phyloP scores from a whole-genome alignment of 164 flowering plant genomes.

The Hamamelis virginiana region DNA sequence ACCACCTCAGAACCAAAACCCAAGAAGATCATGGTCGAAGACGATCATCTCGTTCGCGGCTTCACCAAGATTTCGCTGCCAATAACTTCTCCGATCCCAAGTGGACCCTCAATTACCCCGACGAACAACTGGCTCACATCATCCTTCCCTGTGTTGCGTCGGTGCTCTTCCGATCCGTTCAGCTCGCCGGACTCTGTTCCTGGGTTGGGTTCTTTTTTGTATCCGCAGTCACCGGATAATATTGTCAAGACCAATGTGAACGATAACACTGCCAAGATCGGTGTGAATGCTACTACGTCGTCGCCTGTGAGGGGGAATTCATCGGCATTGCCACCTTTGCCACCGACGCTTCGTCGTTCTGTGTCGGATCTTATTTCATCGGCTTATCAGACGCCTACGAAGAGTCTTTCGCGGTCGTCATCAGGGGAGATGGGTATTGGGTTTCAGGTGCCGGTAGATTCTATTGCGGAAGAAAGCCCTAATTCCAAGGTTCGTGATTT shows the following conservation, averaged over 20 bases:
- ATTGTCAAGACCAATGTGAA: not conserved
- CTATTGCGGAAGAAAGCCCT: not conserved
- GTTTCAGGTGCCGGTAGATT: too few relatives aligned
- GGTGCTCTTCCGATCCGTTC: not conserved
- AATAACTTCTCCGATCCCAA: too few relatives aligned
- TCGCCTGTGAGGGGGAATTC: not conserved
- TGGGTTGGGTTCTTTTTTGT: not conserved
- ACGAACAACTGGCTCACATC: too few relatives aligned
- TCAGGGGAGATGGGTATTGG: too few relatives aligned
- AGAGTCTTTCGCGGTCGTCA: too few relatives aligned
- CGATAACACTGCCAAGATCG: not conserved
- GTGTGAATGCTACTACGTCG: not conserved
- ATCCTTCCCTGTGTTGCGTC: not conserved
- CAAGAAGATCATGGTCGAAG: not conserved
- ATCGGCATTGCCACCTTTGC: too few relatives aligned
- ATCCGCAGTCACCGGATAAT: not conserved
- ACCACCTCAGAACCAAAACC: not conserved
- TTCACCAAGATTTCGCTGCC: too few relatives aligned
- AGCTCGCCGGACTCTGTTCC: not conserved
- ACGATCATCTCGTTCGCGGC: not conserved
- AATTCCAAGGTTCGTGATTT: not conserved
- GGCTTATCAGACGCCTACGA: too few relatives aligned
- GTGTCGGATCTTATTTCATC: too few relatives aligned
- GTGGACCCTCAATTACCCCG: too few relatives aligned
- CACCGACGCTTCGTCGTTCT: too few relatives aligned